Evolutionary conservation across 805 yeast genomes (phyloP).

Genomic region (Spathaspora boniae): DNA sequence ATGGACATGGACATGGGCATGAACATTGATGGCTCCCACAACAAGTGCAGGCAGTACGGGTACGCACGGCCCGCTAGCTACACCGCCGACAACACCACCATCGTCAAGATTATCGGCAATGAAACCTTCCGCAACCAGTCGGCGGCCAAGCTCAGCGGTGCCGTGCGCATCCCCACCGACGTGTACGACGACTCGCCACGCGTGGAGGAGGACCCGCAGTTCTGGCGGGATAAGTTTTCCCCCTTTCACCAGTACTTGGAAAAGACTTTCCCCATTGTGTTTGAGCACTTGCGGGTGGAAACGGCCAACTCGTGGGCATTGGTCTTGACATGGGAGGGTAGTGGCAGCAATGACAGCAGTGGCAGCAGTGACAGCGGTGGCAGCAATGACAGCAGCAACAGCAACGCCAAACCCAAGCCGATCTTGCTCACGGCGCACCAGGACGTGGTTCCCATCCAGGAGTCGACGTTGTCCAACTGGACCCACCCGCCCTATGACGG

Average conservation of each 20-base stretch:
- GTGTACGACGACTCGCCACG: slow-evolving; percentile 49
- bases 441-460: slow-evolving; percentile 77
- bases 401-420: slow-evolving; percentile 68
- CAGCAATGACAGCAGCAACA: no score
- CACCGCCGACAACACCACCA: slow-evolving; percentile 25
- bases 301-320: slow-evolving; percentile 62
- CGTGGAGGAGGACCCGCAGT: slow-evolving; percentile 47
- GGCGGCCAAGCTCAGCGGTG: slow-evolving; percentile 46
- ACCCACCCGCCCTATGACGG: slow-evolving; percentile 57
- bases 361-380: no score
- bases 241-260: slow-evolving; percentile 52
- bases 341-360: slow-evolving; percentile 37
- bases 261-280: slow-evolving; percentile 52
- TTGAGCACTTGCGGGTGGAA: slow-evolving; percentile 46
- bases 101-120: slow-evolving; percentile 21
- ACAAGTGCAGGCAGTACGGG: slow-evolving; percentile 7
- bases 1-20: no score
- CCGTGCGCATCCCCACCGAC: slow-evolving; percentile 63
- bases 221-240: slow-evolving; percentile 36
- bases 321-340: slow-evolving; percentile 61
- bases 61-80: slow-evolving; percentile 4
- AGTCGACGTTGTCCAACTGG: slow-evolving; percentile 57
- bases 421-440: slow-evolving; percentile 70
- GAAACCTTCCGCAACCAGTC: slow-evolving; percentile 27
- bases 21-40: neutral